Percentiles rank a stretch among this genome's conserved stretches.
Evolutionary conservation across 805 yeast species (phyloP).

Genomic region (Peterozyma xylosa): DNA sequence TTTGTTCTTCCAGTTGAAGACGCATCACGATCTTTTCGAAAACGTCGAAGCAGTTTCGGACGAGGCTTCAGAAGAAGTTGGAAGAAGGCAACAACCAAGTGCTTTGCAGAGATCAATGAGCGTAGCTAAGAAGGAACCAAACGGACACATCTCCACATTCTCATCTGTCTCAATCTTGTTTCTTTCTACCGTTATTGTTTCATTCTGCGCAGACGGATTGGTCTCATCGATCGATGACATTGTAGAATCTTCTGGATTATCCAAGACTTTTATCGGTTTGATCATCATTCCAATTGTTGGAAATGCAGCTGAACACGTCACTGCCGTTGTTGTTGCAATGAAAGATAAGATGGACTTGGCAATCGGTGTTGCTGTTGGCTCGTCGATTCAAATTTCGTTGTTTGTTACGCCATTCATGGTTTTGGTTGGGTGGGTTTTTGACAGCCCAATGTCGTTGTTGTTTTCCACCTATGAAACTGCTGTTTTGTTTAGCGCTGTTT

Average conservation of each 20-base stretch:
- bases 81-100: not conserved
- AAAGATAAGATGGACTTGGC: constrained; percentile 98
- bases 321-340: constrained; percentile 91
- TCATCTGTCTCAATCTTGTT: constrained; percentile 52
- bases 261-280: constrained; percentile 92
- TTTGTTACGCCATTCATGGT: constrained; percentile 96
- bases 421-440: constrained; percentile 84
- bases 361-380: constrained; percentile 93
- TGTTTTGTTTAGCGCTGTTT: constrained; percentile 81
- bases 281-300: constrained; percentile 95
- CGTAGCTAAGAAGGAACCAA: constrained; percentile 18
- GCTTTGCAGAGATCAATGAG: constrained; percentile 1
- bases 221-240: constrained; percentile 91
- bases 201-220: constrained; percentile 86
- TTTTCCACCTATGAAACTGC: constrained; percentile 94
- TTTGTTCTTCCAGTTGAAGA: constrained; percentile 79
- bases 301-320: constrained; percentile 97
- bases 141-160: constrained; percentile 39
- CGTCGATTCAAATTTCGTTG: constrained; percentile 89
- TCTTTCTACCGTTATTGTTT: constrained; percentile 67
- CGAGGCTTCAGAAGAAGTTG: not conserved
- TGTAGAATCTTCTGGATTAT: constrained; percentile 76
- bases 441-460: constrained; percentile 86
- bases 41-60: constrained; percentile 18
- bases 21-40: constrained; percentile 76